Evolutionary conservation across 2,329 filamentous ascomycete genomes (phyloP), one percentile per base, ranked within the genome.

Genomic region (Colletotrichum lindemuthianum): DNA sequence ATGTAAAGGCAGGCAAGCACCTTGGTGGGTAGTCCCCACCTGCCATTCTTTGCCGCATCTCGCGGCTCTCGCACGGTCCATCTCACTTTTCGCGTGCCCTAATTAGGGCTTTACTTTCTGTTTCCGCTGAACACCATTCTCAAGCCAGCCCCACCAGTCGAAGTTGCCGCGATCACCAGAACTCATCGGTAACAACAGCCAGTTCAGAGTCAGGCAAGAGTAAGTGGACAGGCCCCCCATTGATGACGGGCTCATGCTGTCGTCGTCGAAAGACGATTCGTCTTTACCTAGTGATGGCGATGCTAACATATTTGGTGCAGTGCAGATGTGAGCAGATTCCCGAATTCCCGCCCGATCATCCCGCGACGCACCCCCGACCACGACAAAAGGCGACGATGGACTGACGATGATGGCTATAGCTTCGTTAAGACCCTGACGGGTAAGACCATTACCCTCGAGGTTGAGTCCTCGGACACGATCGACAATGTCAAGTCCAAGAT

Each of bases 401-500:
- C 70, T 70, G 69, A 72, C 67, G 59, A 65, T 57, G 34, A 55
- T 68, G 67, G 65, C 69, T 59, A 71, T 84, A 96, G 92, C 90
- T 98, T 98, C 91, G 95, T 98, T 86, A 98, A 97, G 91, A 97
- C 95, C 89, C 93, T 97, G 80, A 97, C 95, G 88, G 95, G 96
- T 86, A 98, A 98, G 92, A 98, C 95, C 84, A 97, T 98, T 88
- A 98, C 96, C 84, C 91, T 97, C 78, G 95, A 98, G 91, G 94
- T 97, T 82, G 95, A 97, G 90, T 97, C 93, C 78, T 93, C 90
- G 79, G 95, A 98, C 85, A 97, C 95, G 77, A 98, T 98, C 87
- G 95, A 98, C 90, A 98, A 97, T 90, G 95, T 98, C 84, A 98
- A 98, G 91, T 91, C 90, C 86, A 97, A 97, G 92, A 97, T 98